Conservation (phyloP, 2,329 filamentous ascomycete genomes). For the Cladosporium oxysporum region DNA sequence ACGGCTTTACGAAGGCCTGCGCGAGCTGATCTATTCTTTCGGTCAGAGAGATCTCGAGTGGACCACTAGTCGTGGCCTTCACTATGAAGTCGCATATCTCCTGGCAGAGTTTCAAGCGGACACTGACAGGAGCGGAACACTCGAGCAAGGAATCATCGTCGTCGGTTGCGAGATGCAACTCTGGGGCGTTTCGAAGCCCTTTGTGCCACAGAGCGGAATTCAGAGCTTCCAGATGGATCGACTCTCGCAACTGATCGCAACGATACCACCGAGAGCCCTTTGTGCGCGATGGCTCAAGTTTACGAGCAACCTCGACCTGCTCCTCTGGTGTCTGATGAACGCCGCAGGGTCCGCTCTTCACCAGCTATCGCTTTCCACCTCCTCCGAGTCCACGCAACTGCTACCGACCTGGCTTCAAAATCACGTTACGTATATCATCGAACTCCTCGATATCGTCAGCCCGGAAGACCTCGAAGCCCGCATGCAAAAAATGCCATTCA, state of each 20-base stretch:
- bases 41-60: not conserved
- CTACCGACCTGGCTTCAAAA: not conserved
- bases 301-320: not conserved
- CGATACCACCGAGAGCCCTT: not conserved
- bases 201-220: not conserved
- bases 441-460: not conserved
- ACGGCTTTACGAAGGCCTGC: not conserved
- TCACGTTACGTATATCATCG: not conserved
- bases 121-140: not conserved
- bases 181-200: not conserved
- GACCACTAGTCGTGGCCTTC: not conserved
- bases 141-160: not conserved
- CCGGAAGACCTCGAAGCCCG: not conserved
- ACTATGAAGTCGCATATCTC: not conserved
- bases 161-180: not conserved
- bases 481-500: not conserved
- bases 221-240: not conserved
- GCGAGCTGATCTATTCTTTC: not conserved
- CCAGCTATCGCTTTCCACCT: not conserved
- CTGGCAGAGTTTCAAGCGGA: not conserved
- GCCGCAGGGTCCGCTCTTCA: not conserved
- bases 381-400: not conserved
- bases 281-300: not conserved
- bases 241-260: not conserved
- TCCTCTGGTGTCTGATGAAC: not conserved